Evolutionary conservation across 169 alveolate species (phyloP), one percentile per base, ranked within the genome.

Genomic region (Plasmodium berghei): DNA sequence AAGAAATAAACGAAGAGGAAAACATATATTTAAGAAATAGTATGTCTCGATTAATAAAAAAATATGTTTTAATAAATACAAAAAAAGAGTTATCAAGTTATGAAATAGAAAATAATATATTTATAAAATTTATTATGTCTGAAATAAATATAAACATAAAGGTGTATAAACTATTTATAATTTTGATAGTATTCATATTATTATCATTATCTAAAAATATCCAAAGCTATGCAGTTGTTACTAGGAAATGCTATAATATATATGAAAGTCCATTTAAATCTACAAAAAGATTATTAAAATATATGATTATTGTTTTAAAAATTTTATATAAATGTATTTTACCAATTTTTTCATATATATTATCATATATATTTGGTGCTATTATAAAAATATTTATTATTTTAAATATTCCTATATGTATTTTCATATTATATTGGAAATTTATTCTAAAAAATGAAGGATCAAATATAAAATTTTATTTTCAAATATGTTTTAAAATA

Each of bases 261-360:
- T 83, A 83, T 67, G 90, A 83, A 67, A 83, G 48, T 55, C 90
- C 90, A 10, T 55, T 83, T 1, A 83, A 83, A 83, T 83, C 90
- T 10, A 42, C 69, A 66, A 67, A 54, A 54, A 66, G 90, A 83
- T 24, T 83, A 67, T 40, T 83, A 54, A 83, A 66, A 66, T 83
- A 9, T 49, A 46, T 67, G 24, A 49, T 83, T 55, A 58, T 69
- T 49, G 64, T 52, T 40, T 67, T 83, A 48, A 83, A 83, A 83
- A 83, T 83, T 28, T 24, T 69, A n/a, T 66, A 83, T 69, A 83
- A 83, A 83, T 40, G 54, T 56, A 49, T 45, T 46, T 66, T 46
- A 9, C 90, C 90, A 34, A 18, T 83, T 66, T 14, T 66, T 83
- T 49, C 69, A 2, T 83, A 83, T 83, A 34, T 67, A 61, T 5